Evolutionary conservation across 331 rosid genomes (phyloP), one percentile per base, ranked within the genome.

Genomic region (Pyracantha coccinea): DNA sequence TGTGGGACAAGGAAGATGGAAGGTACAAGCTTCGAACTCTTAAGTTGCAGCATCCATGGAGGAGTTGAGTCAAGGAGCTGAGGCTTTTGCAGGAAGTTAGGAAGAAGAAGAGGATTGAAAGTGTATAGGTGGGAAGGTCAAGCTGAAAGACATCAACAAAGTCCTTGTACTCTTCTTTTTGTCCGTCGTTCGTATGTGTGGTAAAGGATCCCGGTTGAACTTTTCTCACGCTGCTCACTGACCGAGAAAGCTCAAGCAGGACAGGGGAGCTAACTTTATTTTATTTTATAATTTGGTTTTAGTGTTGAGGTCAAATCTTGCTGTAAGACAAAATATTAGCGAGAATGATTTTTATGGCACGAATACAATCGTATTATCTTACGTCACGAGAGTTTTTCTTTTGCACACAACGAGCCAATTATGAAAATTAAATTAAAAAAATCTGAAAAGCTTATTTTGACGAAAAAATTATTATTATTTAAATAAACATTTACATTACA

Each of bases 81-180:
- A 32, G 67, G 54, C 4, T 14, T 17, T 24, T 54, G 15, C 8
- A 10, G 25, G 21, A 58, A 29, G 19, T 9, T 53, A 61, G 38
- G 25, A 72, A 19, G 38, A 71, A 55, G 67, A 72, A 58, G 58
- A 52, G 57, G 57, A 71, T 21, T 13, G 65, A 60, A 69, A 70
- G 75, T 13, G 75, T 8, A 8, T 55, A 21, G 59, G 54, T 19
- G 61, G 55, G 35, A 55, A 31, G 21, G 52, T 33, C 66, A 57
- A 55, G 53, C 27, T 8, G 66, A 61, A 71, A 23, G 76, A 72
- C n/a, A 57, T 41, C 14, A 3, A 14, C 16, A 15, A 19, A 55
- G 21, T 55, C 75, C 52, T 20, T n/a, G 5, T 8, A 21, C 52
- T 19, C 2, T 23, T 23, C 32, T 57, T 28, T 32, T 12, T 7